phyloP scores from a whole-genome alignment of 1,284 basidiomycete species.

The Retiboletus fuscus region DNA sequence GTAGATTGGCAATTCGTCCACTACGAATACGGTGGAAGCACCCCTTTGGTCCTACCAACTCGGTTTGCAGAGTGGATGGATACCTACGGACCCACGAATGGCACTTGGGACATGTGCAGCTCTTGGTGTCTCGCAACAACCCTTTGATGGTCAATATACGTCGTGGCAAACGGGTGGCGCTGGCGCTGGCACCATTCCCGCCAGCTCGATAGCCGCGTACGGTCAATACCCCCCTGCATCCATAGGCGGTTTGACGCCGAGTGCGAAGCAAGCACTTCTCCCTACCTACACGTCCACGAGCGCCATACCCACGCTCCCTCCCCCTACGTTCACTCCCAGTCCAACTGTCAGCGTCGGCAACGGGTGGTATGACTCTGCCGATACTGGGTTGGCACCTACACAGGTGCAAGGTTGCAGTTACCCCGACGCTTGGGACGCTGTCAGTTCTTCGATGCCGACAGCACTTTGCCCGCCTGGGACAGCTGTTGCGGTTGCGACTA shows the following conservation, averaged over 20 bases:
- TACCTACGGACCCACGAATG: constrained; percentile 81
- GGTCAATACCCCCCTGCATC: constrained; percentile 68
- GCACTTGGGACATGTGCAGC: constrained; percentile 74
- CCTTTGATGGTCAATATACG: constrained; percentile 70
- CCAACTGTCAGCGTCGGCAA: constrained; percentile 66
- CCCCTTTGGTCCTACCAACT: constrained; percentile 88
- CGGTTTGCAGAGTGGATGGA: constrained; percentile 83
- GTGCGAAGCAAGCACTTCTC: constrained; percentile 48
- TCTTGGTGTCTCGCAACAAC: constrained; percentile 57
- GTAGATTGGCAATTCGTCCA: constrained; percentile 78
- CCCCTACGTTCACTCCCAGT: constrained; percentile 67
- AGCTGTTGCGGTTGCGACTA: constrained; percentile 18
- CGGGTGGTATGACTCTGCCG: constrained; percentile 79
- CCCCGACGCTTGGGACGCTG: constrained; percentile 71
- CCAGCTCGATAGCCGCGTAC: constrained; percentile 61
- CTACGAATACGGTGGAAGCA: constrained; percentile 67
- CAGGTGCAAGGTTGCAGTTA: constrained; percentile 73
- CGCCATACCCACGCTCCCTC: constrained; percentile 65
- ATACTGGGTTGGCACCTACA: constrained; percentile 67
- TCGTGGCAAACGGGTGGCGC: constrained; percentile 84
- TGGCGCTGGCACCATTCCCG: constrained; percentile 71
- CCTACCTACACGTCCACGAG: constrained; percentile 81
- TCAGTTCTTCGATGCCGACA: constrained; percentile 58
- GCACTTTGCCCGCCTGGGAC: constrained; percentile 59
- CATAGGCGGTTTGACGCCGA: constrained; percentile 42